These are phyloP conservation scores for Elongisporangium prolatum DNA, from an alignment of 352 stramenopile species.

Conservation along the genomic window DNA sequence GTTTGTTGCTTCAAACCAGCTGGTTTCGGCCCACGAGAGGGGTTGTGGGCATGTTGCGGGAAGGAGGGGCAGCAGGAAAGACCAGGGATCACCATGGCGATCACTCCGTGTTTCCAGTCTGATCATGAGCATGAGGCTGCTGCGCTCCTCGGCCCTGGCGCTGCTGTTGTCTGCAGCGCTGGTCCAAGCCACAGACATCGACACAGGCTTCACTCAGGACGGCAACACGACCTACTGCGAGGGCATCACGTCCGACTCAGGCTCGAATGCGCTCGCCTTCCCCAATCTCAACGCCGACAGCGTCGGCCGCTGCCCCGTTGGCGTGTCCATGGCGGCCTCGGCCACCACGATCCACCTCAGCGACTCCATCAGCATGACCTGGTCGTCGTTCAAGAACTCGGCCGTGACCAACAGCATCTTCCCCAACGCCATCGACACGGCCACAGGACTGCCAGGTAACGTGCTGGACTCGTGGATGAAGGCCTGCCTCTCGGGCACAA, in stretches of 20 bases:
- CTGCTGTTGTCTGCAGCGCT: constrained; percentile 1
- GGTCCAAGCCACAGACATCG: constrained; percentile 33
- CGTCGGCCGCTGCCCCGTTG: constrained; percentile 50
- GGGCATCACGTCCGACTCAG: constrained; percentile 22
- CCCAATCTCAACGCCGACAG: constrained; percentile 39
- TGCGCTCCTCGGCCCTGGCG: constrained; percentile 1
- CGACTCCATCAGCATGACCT: constrained; percentile 49
- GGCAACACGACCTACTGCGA: constrained; percentile 72
- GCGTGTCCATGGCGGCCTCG: constrained; percentile 30
- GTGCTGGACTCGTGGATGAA: constrained; percentile 45
- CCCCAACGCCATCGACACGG: constrained; percentile 50
- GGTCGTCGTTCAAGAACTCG: constrained; percentile 28
- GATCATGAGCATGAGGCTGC: not conserved
- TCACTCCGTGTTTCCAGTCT: not conserved
- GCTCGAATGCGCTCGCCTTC: constrained; percentile 34
- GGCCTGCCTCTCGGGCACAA: constrained; percentile 56
- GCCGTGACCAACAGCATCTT: constrained; percentile 50
- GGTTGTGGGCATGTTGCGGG: not conserved
- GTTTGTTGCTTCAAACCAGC: not conserved
- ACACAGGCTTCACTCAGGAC: constrained; percentile 59
- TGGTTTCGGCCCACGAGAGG: not conserved
- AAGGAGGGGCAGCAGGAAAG: not conserved
- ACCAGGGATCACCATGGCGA: not conserved
- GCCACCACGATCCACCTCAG: constrained; percentile 42
- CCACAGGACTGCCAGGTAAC: constrained; percentile 20